Percentiles rank a stretch among this genome's conserved stretches.
Evolutionary conservation across 2,329 filamentous ascomycete genomes (phyloP).

Genomic region (Zelopaecilomyces penicillatus): DNA sequence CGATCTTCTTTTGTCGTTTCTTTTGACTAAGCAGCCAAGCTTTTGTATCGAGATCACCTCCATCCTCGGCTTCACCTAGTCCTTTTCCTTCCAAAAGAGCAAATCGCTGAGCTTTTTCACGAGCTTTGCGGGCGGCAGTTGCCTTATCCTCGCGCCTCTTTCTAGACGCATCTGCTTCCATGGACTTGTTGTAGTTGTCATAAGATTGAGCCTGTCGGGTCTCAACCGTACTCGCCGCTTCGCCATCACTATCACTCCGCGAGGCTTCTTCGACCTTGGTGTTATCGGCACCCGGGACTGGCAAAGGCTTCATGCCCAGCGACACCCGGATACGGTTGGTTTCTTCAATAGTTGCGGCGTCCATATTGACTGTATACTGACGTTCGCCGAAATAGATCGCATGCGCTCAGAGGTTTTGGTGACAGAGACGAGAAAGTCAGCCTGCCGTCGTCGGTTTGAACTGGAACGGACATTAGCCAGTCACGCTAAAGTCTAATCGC

Average conservation of each 20-base stretch:
- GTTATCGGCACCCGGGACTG: constrained; percentile 59
- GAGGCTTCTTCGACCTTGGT: constrained; percentile 37
- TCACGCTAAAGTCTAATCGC: too few relatives aligned
- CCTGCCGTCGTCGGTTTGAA: too few relatives aligned
- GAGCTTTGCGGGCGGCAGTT: constrained; percentile 78
- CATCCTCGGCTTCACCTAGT: constrained; percentile 66
- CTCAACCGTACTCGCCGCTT: constrained; percentile 75
- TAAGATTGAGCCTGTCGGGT: constrained; percentile 64
- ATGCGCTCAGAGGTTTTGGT: too few relatives aligned
- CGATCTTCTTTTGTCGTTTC: constrained; percentile 89
- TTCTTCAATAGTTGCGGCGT: constrained; percentile 76
- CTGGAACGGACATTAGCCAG: too few relatives aligned
- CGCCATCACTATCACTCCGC: constrained; percentile 53
- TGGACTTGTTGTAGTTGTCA: constrained; percentile 60
- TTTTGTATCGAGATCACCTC: constrained; percentile 64
- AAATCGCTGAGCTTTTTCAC: constrained; percentile 72
- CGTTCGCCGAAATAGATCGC: neutral
- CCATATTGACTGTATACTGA: constrained; percentile 31
- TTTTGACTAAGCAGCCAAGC: constrained; percentile 84
- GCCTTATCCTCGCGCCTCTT: constrained; percentile 69
- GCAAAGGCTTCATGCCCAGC: constrained; percentile 82
- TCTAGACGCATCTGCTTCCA: constrained; percentile 68
- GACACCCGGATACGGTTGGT: constrained; percentile 86
- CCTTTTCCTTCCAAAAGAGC: constrained; percentile 73
- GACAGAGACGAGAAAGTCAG: too few relatives aligned